Evolutionary conservation across 2,329 filamentous ascomycete genomes (phyloP).

Genomic region (Aspergillus sergii): DNA sequence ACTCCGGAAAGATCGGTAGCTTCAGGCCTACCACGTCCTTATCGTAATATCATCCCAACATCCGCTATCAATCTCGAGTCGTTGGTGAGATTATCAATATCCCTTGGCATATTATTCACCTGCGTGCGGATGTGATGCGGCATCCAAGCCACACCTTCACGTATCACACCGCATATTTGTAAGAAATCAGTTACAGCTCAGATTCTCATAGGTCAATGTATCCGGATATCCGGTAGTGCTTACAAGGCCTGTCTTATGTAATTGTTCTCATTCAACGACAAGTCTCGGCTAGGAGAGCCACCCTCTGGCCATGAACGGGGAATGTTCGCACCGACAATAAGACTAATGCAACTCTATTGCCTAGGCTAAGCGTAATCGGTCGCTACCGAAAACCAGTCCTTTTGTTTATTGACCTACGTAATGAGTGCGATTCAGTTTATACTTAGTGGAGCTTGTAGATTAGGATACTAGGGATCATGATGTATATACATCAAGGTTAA

Average conservation of each 20-base stretch:
- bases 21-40: background rate
- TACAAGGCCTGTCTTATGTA: background rate
- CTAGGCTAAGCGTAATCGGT: background rate
- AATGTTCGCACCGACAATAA: background rate
- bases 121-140: background rate
- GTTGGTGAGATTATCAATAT: background rate
- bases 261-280: background rate
- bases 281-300: background rate
- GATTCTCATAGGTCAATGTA: background rate
- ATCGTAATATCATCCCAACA: background rate
- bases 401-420: background rate
- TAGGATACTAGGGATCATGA: background rate
- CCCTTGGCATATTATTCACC: background rate
- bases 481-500: background rate
- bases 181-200: too few species aligned
- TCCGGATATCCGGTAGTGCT: background rate
- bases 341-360: conserved; percentile 1
- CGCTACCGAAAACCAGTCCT: background rate
- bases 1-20: background rate
- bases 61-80: background rate
- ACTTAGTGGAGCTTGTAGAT: background rate
- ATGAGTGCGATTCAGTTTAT: background rate
- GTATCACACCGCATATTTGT: background rate
- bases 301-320: too few species aligned
- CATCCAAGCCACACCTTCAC: background rate